Percentiles rank a stretch among this genome's conserved stretches.
These are phyloP conservation scores for Elsinoe perseae DNA, from an alignment of 2,329 filamentous ascomycete genomes.

Conservation along the genomic window DNA sequence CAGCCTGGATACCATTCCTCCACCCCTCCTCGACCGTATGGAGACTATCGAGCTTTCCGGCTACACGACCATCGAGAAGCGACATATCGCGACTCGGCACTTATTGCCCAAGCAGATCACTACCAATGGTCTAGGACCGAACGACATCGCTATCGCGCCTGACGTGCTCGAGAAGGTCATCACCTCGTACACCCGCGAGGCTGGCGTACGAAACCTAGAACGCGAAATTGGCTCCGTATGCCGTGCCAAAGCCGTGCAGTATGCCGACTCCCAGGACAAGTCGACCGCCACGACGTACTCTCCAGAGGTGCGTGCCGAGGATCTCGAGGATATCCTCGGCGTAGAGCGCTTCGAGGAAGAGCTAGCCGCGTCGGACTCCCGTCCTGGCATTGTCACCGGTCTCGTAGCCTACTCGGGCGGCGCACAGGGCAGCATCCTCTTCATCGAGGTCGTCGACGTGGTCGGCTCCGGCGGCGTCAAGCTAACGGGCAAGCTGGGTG, in stretches of 20 bases:
- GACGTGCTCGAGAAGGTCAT: constrained; percentile 93
- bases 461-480: constrained; percentile 86
- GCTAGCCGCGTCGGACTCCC: constrained; percentile 72
- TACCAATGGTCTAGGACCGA: constrained; percentile 72
- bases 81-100: constrained; percentile 86
- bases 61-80: constrained; percentile 95
- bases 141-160: constrained; percentile 67
- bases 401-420: constrained; percentile 91
- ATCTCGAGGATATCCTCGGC: constrained; percentile 84
- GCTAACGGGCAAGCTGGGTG: constrained; percentile 90
- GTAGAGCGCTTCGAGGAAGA: constrained; percentile 94
- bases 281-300: constrained; percentile 59
- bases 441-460: constrained; percentile 98
- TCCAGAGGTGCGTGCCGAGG: constrained; percentile 63
- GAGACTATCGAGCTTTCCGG: constrained; percentile 89
- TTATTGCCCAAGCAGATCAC: constrained; percentile 94
- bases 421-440: constrained; percentile 89
- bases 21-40: constrained; percentile 93
- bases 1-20: constrained; percentile 84
- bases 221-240: constrained; percentile 92
- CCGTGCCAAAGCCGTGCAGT: constrained; percentile 90
- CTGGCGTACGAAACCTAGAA: constrained; percentile 91
- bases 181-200: constrained; percentile 91
- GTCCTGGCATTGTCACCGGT: constrained; percentile 89
- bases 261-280: constrained; percentile 77